These are phyloP conservation scores for Microstroma glucosiphilum DNA, from an alignment of 1,284 basidiomycete species.

Conservation along the genomic window DNA sequence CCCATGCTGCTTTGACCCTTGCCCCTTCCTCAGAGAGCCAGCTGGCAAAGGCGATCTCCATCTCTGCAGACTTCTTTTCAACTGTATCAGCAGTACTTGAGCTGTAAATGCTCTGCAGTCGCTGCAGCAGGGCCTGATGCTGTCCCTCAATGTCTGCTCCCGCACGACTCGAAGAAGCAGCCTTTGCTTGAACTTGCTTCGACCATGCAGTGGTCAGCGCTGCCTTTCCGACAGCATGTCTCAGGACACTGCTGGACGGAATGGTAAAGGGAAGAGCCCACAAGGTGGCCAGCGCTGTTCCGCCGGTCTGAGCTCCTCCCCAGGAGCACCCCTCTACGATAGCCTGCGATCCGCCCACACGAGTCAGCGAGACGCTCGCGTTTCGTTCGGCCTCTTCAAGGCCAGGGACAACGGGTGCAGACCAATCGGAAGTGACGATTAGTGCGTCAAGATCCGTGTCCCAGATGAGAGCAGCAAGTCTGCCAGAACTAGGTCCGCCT, in stretches of 20 bases:
- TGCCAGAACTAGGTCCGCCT: not conserved
- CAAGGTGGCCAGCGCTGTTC: not conserved
- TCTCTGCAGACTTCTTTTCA: not conserved
- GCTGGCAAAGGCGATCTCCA: not conserved
- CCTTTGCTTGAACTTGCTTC: not conserved
- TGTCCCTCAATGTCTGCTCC: not conserved
- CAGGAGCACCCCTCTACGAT: not conserved
- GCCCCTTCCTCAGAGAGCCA: not conserved
- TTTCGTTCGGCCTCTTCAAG: not conserved
- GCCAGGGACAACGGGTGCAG: not conserved
- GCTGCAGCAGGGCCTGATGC: not conserved
- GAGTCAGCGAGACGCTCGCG: not conserved
- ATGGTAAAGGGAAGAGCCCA: constrained; percentile 6
- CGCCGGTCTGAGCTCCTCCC: not conserved
- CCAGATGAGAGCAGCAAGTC: constrained; percentile 3
- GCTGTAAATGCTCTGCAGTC: not conserved
- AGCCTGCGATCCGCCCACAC: constrained; percentile 1
- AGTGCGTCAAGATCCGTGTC: constrained; percentile 3
- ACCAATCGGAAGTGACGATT: not conserved
- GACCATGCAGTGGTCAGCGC: constrained; percentile 3
- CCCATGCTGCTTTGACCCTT: not conserved
- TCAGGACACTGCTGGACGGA: not conserved
- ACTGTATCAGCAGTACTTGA: not conserved
- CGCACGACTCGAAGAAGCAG: not conserved
- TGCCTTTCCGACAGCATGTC: constrained; percentile 1